phyloP scores from a whole-genome alignment of 805 yeast genomes.

The Saturnispora zaruensis region DNA sequence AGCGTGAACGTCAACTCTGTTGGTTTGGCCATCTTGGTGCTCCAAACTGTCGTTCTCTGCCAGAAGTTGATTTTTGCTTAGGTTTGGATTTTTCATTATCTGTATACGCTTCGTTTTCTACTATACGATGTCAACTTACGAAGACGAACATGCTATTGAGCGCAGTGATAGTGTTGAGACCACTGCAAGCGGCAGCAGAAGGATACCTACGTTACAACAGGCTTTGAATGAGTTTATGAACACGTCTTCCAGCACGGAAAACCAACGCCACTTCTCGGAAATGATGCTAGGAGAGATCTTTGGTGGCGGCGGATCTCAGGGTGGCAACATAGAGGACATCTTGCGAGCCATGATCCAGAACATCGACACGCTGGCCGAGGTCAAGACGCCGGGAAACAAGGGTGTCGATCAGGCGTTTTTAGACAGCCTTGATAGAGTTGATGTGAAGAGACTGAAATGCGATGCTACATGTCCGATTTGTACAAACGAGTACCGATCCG shows the following conservation, averaged over 20 bases:
- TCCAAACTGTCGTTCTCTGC: neutral
- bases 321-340: conserved; percentile 1
- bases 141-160: conserved; percentile 15
- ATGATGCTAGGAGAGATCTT: conserved; percentile 5
- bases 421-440: conserved; percentile 69
- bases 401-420: conserved; percentile 66
- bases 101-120: neutral
- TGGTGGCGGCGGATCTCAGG: conserved; percentile 1
- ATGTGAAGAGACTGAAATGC: conserved; percentile 30
- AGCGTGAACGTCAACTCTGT: conserved; percentile 14
- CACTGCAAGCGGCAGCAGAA: neutral
- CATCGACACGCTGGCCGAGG: neutral
- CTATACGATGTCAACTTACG: conserved; percentile 15
- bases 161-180: neutral
- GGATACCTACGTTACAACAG: conserved; percentile 12
- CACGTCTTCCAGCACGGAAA: conserved; percentile 2
- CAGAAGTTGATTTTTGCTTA: neutral
- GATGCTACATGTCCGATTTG: conserved; percentile 80
- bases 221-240: conserved; percentile 12
- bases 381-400: conserved; percentile 1
- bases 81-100: neutral
- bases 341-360: conserved; percentile 1
- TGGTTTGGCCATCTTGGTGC: neutral
- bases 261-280: neutral
- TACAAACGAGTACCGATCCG: conserved; percentile 60